Percentiles rank a stretch among this genome's conserved stretches.
Evolutionary conservation across 495 filamentous ascomycete species (phyloP).

Genomic region (Aspergillus saccharolyticus): DNA sequence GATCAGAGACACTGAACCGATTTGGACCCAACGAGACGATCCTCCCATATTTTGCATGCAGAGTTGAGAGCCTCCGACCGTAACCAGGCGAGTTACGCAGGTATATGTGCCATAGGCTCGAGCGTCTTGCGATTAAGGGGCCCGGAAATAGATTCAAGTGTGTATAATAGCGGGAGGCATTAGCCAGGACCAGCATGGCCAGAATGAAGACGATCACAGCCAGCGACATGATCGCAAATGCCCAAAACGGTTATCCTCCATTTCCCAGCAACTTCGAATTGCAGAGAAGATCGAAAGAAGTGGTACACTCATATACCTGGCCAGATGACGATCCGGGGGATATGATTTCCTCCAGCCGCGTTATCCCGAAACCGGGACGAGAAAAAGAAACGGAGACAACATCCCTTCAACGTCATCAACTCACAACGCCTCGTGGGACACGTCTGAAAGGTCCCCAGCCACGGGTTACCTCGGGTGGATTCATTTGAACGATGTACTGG

Average conservation of each 20-base stretch:
- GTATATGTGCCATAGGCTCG: conserved; percentile 12
- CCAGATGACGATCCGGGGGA: not conserved
- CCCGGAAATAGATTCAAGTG: conserved; percentile 19
- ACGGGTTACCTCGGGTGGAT: not conserved
- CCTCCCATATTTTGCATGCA: conserved; percentile 49
- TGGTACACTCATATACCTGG: not conserved
- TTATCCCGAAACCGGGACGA: conserved; percentile 5
- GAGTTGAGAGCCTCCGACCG: conserved; percentile 7
- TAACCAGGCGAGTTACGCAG: conserved; percentile 6
- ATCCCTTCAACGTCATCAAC: conserved; percentile 1
- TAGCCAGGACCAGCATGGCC: conserved; percentile 3
- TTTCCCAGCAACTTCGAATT: not conserved
- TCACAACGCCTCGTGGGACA: not conserved
- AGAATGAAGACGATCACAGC: conserved; percentile 6
- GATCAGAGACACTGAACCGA: conserved; percentile 46
- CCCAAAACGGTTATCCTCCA: not conserved
- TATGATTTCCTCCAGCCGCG: conserved; percentile 7
- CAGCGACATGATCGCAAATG: conserved; percentile 7
- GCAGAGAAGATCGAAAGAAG: not conserved
- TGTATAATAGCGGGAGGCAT: conserved; percentile 14
- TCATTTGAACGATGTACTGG: not conserved
- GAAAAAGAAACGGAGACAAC: conserved; percentile 9
- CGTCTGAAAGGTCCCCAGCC: not conserved
- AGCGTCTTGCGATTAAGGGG: conserved; percentile 10
- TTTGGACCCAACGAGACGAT: conserved; percentile 55